Conservation (phyloP, 2,329 filamentous ascomycete genomes). For the Venturia effusa region DNA sequence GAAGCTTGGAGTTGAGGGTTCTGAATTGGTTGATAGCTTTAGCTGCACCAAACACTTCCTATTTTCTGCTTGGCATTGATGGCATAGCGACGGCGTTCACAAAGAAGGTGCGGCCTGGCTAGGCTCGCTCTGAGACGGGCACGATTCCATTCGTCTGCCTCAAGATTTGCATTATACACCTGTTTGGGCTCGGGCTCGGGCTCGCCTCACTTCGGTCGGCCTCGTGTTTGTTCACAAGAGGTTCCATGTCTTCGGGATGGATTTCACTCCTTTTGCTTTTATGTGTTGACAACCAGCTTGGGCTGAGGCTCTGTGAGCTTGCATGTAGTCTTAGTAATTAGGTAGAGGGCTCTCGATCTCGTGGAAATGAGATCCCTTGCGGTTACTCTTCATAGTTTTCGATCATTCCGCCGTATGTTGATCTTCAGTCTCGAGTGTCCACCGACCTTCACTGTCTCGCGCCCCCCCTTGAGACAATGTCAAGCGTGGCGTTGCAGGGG, state of each 20-base stretch:
- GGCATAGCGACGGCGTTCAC: constrained; percentile 4
- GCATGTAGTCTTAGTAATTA: neutral
- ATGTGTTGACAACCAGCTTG: neutral
- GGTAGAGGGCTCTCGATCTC: neutral
- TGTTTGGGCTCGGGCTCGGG: neutral
- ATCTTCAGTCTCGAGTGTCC: no score
- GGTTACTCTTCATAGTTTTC: neutral
- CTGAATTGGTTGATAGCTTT: neutral
- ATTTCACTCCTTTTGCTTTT: neutral
- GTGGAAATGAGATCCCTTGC: neutral
- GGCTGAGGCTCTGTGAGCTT: constrained; percentile 6
- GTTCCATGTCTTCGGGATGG: neutral
- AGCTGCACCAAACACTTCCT: neutral
- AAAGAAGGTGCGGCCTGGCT: neutral
- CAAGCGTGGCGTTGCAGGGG: no score
- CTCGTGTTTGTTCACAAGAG: neutral
- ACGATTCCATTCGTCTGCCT: neutral
- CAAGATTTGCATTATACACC: neutral
- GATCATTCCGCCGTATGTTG: no score
- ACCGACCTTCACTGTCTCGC: no score
- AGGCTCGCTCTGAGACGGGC: neutral
- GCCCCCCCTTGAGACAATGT: no score
- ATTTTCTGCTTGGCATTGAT: neutral
- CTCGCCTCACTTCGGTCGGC: neutral
- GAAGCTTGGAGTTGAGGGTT: neutral